phyloP scores from a whole-genome alignment of 2,329 filamentous ascomycete species.

The Penicillium sp. region DNA sequence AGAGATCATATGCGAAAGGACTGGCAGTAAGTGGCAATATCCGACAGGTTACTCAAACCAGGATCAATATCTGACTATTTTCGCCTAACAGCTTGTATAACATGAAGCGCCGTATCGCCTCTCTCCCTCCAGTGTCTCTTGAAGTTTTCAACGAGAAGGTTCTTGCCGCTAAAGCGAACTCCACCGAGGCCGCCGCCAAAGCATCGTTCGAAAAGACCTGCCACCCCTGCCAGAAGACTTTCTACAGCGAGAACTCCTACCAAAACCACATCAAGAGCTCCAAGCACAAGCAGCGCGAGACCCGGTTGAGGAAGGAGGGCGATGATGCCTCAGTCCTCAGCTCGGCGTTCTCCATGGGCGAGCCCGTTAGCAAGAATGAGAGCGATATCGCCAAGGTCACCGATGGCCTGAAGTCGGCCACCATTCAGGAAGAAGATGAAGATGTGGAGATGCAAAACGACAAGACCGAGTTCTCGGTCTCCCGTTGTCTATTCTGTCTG shows the following conservation, averaged over 20 bases:
- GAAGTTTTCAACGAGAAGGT: slow-evolving; percentile 97
- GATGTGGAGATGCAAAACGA: slow-evolving; percentile 46
- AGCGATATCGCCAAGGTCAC: slow-evolving; percentile 77
- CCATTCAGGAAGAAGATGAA: slow-evolving; percentile 55
- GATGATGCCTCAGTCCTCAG: slow-evolving; percentile 79
- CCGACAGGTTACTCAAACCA: slow-evolving; percentile 1
- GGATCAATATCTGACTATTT: slow-evolving; percentile 6
- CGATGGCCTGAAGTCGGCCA: slow-evolving; percentile 71
- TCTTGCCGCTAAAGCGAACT: slow-evolving; percentile 81
- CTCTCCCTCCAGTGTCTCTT: slow-evolving; percentile 84
- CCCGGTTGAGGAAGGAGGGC: slow-evolving; percentile 50
- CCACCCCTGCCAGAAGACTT: slow-evolving; percentile 82
- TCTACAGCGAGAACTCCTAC: slow-evolving; percentile 95
- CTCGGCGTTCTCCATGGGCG: slow-evolving; percentile 87
- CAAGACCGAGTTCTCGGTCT: slow-evolving; percentile 50
- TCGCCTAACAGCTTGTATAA: slow-evolving; percentile 74
- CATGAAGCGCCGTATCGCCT: slow-evolving; percentile 89
- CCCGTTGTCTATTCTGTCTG: slow-evolving; percentile 86
- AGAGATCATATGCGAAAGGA: slow-evolving; percentile 96
- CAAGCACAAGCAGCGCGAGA: slow-evolving; percentile 77
- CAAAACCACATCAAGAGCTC: slow-evolving; percentile 88
- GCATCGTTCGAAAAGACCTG: slow-evolving; percentile 86
- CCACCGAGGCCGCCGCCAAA: slow-evolving; percentile 81
- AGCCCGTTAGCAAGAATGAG: slow-evolving; percentile 66
- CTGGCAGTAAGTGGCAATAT: slow-evolving; percentile 76